Base-by-base conservation (phyloP, 257 asterid genomes). In the Parsonsia alboflavescens region DNA sequence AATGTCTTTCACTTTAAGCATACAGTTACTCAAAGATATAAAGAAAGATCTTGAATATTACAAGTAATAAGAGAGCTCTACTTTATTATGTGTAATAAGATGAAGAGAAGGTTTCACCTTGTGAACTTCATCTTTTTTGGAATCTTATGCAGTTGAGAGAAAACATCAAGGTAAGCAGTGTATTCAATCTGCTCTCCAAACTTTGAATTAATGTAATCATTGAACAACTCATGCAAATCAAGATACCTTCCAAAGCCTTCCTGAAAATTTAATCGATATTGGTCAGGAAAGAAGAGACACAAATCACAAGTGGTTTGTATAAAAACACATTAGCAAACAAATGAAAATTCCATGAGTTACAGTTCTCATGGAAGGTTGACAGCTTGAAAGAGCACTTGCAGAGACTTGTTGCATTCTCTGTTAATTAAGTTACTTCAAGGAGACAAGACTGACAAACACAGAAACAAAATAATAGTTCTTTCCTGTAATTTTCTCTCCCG, bases 231-330 rank as follows among this genome's bases (percentile, higher is more conserved):
- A 41, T 95, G 98, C 83, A 95, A 87, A 86, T 95, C 99, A 58
- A 95, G 99, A 84, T 92, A 92, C 76, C 96, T 84, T 74, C 99
- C 99, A 79, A 68, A 77, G 22, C 96, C 89, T 89, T 95, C 99
- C 99, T 94, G 90, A 72, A 82, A 82, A 46, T 50, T 75, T 42
- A 71, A 7, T 70, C 41, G n/a, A 26, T 16, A 50, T 50, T 24
- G 6, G 26, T 17, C 41, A 46, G 28, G 24, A 39, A 10, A 63
- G 19, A 10, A 30, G 10, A 63, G 68, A 63, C 22, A 6, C 17
- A 52, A 33, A 50, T 61, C 5, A 70, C 22, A 67, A 15, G 7
- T 50, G 19, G 17, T 5, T 39, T 16, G 24, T 6, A 63, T 12
- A 68, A 68, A 44, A 46, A 19, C 56, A 0, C 6, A 3, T 5